Evolutionary conservation across 1,284 basidiomycete genomes (phyloP).

Genomic region (Sphaerobolus stellatus): DNA sequence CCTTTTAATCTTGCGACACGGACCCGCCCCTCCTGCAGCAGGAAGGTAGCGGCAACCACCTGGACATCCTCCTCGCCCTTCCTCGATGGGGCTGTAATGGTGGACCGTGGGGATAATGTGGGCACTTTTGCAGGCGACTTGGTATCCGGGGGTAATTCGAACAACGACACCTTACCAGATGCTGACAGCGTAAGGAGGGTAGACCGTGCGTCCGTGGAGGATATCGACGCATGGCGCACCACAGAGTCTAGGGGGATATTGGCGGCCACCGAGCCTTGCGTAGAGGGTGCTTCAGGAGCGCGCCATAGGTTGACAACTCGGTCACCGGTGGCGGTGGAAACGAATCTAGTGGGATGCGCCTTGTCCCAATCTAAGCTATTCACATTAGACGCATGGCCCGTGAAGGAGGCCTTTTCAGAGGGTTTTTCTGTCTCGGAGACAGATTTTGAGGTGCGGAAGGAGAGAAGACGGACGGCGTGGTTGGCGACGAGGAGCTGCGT

Average conservation of each 20-base stretch:
- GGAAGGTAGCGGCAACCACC: slow-evolving; percentile 51
- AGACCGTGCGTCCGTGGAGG: slow-evolving; percentile 33
- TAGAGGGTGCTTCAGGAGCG: slow-evolving; percentile 38
- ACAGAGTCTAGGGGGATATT: slow-evolving; percentile 68
- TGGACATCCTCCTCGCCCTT: slow-evolving; percentile 37
- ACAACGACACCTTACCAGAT: slow-evolving; percentile 67
- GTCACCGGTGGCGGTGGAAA: slow-evolving; percentile 73
- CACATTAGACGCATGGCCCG: slow-evolving; percentile 66
- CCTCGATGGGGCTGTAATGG: slow-evolving; percentile 43
- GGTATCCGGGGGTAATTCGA: slow-evolving; percentile 51
- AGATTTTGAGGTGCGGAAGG: slow-evolving; percentile 29
- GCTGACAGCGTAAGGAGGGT: slow-evolving; percentile 61
- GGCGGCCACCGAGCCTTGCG: slow-evolving; percentile 59
- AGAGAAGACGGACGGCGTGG: slow-evolving; percentile 58
- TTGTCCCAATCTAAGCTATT: slow-evolving; percentile 52
- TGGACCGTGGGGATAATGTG: slow-evolving; percentile 52
- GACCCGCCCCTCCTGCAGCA: slow-evolving; percentile 46
- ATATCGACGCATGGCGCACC: slow-evolving; percentile 54
- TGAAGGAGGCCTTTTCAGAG: slow-evolving; percentile 50
- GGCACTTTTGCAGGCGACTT: slow-evolving; percentile 42
- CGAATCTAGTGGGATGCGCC: slow-evolving; percentile 49
- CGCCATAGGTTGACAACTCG: slow-evolving; percentile 74
- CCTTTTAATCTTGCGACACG: slow-evolving; percentile 61
- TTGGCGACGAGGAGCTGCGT: slow-evolving; percentile 56
- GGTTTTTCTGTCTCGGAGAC: slow-evolving; percentile 40